Conservation (phyloP, 2,329 filamentous ascomycete species). For the Coniochaeta ligniaria region DNA sequence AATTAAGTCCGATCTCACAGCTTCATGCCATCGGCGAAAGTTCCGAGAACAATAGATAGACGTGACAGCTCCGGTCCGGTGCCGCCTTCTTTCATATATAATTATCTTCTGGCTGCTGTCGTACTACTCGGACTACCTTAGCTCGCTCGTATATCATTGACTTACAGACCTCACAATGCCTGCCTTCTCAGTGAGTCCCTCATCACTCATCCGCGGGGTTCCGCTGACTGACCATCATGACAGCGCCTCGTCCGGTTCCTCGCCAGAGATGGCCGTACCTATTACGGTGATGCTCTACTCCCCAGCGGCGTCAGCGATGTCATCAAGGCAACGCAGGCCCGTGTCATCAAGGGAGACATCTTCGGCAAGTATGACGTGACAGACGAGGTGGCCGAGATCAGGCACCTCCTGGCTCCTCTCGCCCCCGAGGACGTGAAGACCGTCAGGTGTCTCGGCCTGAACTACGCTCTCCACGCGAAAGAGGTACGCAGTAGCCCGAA, state of each 20-base stretch:
- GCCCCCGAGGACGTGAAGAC: constrained; percentile 56
- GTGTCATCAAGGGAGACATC: constrained; percentile 57
- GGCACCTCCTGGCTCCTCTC: constrained; percentile 55
- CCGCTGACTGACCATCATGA: neutral
- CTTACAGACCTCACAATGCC: constrained; percentile 8
- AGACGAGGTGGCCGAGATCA: constrained; percentile 49
- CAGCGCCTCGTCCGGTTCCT: constrained; percentile 69
- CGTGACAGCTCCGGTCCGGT: neutral
- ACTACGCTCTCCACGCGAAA: constrained; percentile 65
- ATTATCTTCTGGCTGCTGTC: neutral
- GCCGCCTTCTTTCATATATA: neutral
- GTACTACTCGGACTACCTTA: neutral
- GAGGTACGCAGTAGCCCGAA: constrained; percentile 35
- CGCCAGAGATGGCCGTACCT: constrained; percentile 59
- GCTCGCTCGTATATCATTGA: neutral
- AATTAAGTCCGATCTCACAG: neutral
- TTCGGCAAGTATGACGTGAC: constrained; percentile 60
- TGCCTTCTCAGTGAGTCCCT: constrained; percentile 14
- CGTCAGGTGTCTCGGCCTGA: constrained; percentile 63
- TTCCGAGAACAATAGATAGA: neutral
- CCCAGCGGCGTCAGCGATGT: constrained; percentile 54
- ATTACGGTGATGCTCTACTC: constrained; percentile 70
- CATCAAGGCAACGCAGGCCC: constrained; percentile 51
- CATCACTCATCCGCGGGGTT: neutral
- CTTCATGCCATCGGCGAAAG: neutral